Conservation (phyloP, 1,284 basidiomycete species). For the Papiliotrema laurentii region DNA sequence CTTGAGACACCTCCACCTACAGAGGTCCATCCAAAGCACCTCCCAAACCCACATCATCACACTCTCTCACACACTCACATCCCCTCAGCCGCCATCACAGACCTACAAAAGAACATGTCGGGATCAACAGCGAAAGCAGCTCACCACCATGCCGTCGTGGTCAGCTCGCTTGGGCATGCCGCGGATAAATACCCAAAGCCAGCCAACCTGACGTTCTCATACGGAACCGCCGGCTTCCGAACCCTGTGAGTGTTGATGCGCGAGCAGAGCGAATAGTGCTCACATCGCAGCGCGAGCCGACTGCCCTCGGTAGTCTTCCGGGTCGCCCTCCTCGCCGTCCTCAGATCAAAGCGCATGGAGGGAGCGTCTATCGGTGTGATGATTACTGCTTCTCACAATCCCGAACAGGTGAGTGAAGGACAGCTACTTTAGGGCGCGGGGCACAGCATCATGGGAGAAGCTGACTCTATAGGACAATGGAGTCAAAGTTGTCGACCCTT, state of each 20-base stretch:
- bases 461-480: constrained; percentile 84
- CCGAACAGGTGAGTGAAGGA: constrained; percentile 65
- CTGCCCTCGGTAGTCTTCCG: constrained; percentile 93
- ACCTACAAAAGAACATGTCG: too few species aligned
- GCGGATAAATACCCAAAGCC: constrained; percentile 50
- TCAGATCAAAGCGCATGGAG: constrained; percentile 83
- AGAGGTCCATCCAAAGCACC: too few species aligned
- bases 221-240: constrained; percentile 94
- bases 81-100: too few species aligned
- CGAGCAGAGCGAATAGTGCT: not conserved
- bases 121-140: constrained; percentile 17
- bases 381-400: constrained; percentile 99
- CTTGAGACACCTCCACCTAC: too few species aligned
- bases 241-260: constrained; percentile 71
- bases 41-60: too few species aligned
- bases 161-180: constrained; percentile 32
- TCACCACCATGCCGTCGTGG: constrained; percentile 28
- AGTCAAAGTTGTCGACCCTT: constrained; percentile 94
- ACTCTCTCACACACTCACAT: too few species aligned
- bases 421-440: too few species aligned
- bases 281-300: constrained; percentile 58
- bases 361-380: constrained; percentile 94
- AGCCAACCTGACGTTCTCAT: constrained; percentile 59
- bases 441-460: not conserved
- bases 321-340: constrained; percentile 82